Conservation (phyloP, 2,329 filamentous ascomycete genomes). For the Penicillium decumbens region DNA sequence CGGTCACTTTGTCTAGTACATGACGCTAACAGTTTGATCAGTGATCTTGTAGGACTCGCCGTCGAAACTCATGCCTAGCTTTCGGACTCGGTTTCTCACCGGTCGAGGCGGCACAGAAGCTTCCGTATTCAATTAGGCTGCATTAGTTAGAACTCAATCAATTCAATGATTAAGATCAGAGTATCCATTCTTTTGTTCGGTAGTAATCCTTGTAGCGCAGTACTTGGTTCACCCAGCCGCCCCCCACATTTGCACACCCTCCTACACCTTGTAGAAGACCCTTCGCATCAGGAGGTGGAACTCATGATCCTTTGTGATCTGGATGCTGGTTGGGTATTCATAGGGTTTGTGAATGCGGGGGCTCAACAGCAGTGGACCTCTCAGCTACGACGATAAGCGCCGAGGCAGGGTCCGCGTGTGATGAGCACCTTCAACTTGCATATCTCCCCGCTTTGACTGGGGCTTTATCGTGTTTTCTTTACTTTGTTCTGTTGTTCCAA, state of each 20-base stretch:
- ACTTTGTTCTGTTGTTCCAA: constrained; percentile 21
- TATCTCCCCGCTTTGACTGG: constrained; percentile 19
- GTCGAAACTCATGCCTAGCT: background rate
- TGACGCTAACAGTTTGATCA: constrained; percentile 18
- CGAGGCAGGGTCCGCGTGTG: constrained; percentile 29
- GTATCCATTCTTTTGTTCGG: background rate
- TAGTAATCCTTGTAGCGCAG: background rate
- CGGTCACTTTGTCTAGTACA: constrained; percentile 12
- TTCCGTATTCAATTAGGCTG: constrained; percentile 5
- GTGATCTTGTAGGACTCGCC: constrained; percentile 2
- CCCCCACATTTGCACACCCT: background rate
- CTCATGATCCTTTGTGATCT: constrained; percentile 3
- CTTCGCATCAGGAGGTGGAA: constrained; percentile 2
- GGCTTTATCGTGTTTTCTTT: constrained; percentile 18
- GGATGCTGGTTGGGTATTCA: constrained; percentile 11
- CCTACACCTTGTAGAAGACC: constrained; percentile 3
- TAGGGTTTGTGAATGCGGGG: constrained; percentile 14
- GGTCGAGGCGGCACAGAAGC: background rate
- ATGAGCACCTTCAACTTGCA: constrained; percentile 30
- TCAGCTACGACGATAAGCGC: constrained; percentile 28
- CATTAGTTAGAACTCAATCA: constrained; percentile 18
- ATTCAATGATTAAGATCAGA: background rate
- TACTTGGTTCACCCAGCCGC: background rate
- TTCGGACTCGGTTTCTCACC: constrained; percentile 2
- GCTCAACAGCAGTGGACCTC: constrained; percentile 12